Evolutionary conservation across 805 yeast species (phyloP).

Genomic region (Hanseniaspora guilliermondii): DNA sequence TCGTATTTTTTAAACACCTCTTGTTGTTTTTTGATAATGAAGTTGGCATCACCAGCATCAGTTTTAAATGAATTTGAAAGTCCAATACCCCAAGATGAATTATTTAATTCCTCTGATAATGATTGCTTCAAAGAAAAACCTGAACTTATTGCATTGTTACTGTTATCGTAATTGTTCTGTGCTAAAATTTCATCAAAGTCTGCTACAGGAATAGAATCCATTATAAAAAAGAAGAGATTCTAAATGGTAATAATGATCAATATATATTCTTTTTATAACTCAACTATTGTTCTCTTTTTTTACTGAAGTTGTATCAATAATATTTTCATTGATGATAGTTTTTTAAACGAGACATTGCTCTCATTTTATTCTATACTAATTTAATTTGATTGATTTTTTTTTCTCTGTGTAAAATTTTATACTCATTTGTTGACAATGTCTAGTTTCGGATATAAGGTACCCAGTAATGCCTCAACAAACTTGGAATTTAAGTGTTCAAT

Average conservation of each 20-base stretch:
- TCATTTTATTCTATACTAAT: too few species aligned
- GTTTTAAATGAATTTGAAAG: constrained; percentile 1
- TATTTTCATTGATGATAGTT: too few species aligned
- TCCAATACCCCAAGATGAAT: constrained; percentile 8
- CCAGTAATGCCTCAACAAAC: too few species aligned
- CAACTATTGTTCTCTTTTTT: too few species aligned
- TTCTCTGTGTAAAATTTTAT: too few species aligned
- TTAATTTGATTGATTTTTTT: too few species aligned
- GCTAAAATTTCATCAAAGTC: neutral
- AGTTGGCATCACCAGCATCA: neutral
- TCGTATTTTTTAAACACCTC: constrained; percentile 15
- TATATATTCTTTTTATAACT: too few species aligned
- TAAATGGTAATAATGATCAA: too few species aligned
- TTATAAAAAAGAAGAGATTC: neutral
- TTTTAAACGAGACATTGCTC: neutral
- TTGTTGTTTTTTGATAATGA: constrained; percentile 8
- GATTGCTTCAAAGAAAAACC: constrained; percentile 1
- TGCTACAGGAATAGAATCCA: constrained; percentile 7
- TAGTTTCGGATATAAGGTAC: too few species aligned
- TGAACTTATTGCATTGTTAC: neutral
- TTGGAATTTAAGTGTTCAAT: too few species aligned
- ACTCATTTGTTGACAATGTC: too few species aligned
- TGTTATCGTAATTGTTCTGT: neutral
- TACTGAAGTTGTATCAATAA: too few species aligned
- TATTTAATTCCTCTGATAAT: neutral